Evolutionary conservation across 2,329 filamentous ascomycete genomes (phyloP), one percentile per base, ranked within the genome.

Genomic region (Diaporthe batatas): DNA sequence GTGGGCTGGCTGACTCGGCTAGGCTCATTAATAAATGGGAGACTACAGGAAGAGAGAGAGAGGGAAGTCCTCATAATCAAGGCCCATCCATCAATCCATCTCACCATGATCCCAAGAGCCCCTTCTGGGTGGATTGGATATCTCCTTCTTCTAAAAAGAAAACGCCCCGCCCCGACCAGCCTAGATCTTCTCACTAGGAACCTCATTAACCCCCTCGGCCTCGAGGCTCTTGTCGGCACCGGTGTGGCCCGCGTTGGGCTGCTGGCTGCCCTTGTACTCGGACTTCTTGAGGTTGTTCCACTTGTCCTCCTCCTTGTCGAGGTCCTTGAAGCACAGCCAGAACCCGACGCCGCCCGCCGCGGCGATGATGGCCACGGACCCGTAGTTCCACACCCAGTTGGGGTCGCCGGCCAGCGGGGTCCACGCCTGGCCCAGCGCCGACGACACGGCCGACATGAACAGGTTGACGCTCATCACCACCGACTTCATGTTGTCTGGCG

Each of bases 401-500:
- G 92, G 92, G 78, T 94, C 91, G 8, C 83, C 85, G 0, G 89
- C 88, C 1, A 94, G 83, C 0, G 88, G 84, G 10, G 89, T 88
- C 51, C 93, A 87, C 0, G 91, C 91, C 83, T 94, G 90, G n/a
- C 91, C 91, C 65, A 95, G 83, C 47, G 92, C 92, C 39, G 91
- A 86, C 1, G 91, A 90, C 76, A 95, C 86, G 72, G 92, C 92
- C 39, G 86, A 91, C 87, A 90, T 94, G 84, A 93, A 91, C 51
- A 94, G 86, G 79, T 91, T 91, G 77, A 94, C 85, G 25, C 89
- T 89, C 81, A 89, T 87, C 77, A 95, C 92, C n/a, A 95, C 86
- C 1, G 91, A 93, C 76, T 92, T 91, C 93, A 95, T 95, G 84
- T 94, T 94, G 78, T 88, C 90, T 34, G 93, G 93, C 0, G 92